Base-by-base conservation (phyloP, 306 rosid species). In the Castanea crenata region DNA sequence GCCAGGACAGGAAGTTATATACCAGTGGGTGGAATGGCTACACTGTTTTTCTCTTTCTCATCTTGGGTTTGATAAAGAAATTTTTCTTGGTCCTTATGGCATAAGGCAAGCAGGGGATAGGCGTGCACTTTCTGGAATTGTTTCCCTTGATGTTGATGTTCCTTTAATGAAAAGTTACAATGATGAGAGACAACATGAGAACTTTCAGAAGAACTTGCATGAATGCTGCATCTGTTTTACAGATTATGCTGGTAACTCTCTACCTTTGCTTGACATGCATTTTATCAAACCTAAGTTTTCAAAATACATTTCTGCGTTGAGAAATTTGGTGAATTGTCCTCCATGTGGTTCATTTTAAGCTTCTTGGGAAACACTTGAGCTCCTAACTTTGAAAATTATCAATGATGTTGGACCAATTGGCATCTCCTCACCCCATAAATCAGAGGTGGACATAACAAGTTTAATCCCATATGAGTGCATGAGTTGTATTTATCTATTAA, bases 11-110 rank as follows among this genome's bases (percentile, higher is more conserved):
- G 97, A 94, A 88, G 90, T 94, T 31, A 83, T 94, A 56, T 94
- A 94, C 91, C 88, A 82, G 38, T 94, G 98, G 98, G 92, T 92
- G 76, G 98, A 94, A 81, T 94, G 97, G 97, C 79, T 94, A 74
- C 92, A 82, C 23, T 70, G 80, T 68, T 92, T 83, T 81, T 88
- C 94, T 62, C 94, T 94, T 78, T 83, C 90, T 31, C 81, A 84
- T 87, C 86, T 94, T 79, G 90, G 85, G 77, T 83, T 91, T 73
- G 91, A 91, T 61, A 67, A 83, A 44, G 94, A 88, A 84, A 89
- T 94, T 49, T 81, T 58, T 1, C 91, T 94, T 52, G 94, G 97
- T 85, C 90, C 94, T 76, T 85, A 80, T 73, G 92, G 84, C 29
- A n/a, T 71, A 75, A 90, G 74, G 63, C 76, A 15, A 79, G 80